Evolutionary conservation across 331 rosid species (phyloP).

Genomic region (Dryas integrifolia): DNA sequence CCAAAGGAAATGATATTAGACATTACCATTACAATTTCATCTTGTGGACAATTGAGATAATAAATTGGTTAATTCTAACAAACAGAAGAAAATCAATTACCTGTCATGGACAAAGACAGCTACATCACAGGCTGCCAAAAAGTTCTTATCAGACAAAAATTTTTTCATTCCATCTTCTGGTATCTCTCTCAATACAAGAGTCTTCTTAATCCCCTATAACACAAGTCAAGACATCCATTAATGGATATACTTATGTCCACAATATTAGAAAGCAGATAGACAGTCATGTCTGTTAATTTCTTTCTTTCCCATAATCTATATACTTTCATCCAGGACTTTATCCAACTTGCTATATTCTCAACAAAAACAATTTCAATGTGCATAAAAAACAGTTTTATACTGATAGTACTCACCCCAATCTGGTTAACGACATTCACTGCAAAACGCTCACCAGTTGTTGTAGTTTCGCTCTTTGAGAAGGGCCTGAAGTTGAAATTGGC

Average conservation of each 20-base stretch:
- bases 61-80: background rate
- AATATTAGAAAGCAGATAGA: background rate
- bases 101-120: conserved; percentile 86
- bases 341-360: conserved; percentile 4
- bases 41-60: conserved; percentile 14
- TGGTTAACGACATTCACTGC: conserved; percentile 63
- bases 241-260: background rate
- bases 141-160: conserved; percentile 54
- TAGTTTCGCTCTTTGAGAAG: conserved; percentile 53
- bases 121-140: conserved; percentile 82
- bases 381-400: conserved; percentile 3
- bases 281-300: background rate
- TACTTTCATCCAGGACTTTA: conserved; percentile 9
- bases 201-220: conserved; percentile 64
- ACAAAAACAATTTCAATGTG: background rate
- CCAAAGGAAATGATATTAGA: background rate
- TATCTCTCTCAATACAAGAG: conserved; percentile 84
- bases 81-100: conserved; percentile 32
- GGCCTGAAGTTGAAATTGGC: conserved; percentile 50
- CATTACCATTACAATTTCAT: background rate
- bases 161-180: conserved; percentile 62
- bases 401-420: conserved; percentile 64
- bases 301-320: background rate
- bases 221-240: conserved; percentile 4
- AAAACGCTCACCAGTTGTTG: conserved; percentile 58